These are phyloP conservation scores for Neopestalotiopsis clavispora DNA, from an alignment of 2,329 filamentous ascomycete genomes.

Conservation along the genomic window DNA sequence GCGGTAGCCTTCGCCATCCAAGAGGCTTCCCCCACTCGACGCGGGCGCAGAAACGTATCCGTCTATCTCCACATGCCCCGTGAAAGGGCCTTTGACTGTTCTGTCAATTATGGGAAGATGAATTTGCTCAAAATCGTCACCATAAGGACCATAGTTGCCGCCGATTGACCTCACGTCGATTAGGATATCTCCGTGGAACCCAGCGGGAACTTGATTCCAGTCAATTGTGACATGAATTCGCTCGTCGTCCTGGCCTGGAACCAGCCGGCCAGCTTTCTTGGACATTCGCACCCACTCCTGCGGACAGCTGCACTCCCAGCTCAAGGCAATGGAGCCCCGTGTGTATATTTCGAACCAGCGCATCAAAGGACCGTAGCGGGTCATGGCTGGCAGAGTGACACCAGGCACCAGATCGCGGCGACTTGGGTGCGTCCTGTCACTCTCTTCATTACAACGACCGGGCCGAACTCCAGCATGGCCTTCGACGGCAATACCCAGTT, in stretches of 20 bases:
- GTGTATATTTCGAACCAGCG: constrained; percentile 53
- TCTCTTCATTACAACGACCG: constrained; percentile 55
- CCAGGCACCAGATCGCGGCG: constrained; percentile 36
- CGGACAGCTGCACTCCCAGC: constrained; percentile 55
- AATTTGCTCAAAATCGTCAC: constrained; percentile 41
- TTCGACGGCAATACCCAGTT: constrained; percentile 59
- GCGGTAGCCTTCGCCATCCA: constrained; percentile 26
- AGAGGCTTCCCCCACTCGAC: background rate
- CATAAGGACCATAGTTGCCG: constrained; percentile 30
- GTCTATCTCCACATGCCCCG: constrained; percentile 39
- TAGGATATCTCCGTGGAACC: constrained; percentile 32
- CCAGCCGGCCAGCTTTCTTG: constrained; percentile 42
- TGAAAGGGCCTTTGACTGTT: constrained; percentile 19
- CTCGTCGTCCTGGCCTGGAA: constrained; percentile 44
- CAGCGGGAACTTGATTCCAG: constrained; percentile 45
- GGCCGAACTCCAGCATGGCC: constrained; percentile 40
- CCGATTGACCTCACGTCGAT: constrained; percentile 40
- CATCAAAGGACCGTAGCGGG: constrained; percentile 21
- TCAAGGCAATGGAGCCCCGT: constrained; percentile 36
- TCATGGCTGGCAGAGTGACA: constrained; percentile 26
- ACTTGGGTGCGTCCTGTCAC: constrained; percentile 52
- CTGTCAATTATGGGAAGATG: constrained; percentile 30
- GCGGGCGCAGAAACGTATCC: constrained; percentile 41
- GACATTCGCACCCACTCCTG: constrained; percentile 48
- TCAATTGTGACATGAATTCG: constrained; percentile 52